phyloP scores from a whole-genome alignment of 2,329 filamentous ascomycete genomes.

The Boeremia exigua region DNA sequence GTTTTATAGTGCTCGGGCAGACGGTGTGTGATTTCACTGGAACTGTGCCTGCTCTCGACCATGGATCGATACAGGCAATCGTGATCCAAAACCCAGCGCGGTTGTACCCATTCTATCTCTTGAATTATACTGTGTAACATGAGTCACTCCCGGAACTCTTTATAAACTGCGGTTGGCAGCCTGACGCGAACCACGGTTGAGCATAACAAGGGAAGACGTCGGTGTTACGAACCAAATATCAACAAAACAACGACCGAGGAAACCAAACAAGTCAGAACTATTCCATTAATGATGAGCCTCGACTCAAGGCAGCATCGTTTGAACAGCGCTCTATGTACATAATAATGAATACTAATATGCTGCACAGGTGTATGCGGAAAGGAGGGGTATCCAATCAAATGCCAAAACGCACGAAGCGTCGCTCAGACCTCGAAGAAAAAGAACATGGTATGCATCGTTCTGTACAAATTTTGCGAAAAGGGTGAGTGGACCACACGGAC shows the following conservation, averaged over 20 bases:
- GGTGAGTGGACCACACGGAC: too few relatives aligned
- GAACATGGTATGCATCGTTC: neutral
- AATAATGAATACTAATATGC: neutral
- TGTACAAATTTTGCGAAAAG: too few relatives aligned
- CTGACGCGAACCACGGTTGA: neutral
- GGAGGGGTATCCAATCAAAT: slow-evolving; percentile 14
- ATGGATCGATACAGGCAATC: neutral
- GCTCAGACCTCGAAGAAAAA: slow-evolving; percentile 8
- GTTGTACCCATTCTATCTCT: neutral
- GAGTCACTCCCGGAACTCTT: neutral
- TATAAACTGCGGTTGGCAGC: neutral
- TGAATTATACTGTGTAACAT: neutral
- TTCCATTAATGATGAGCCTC: too few relatives aligned
- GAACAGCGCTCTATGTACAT: neutral
- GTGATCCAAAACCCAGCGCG: neutral
- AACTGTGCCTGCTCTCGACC: neutral
- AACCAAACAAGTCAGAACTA: too few relatives aligned
- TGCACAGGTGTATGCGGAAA: slow-evolving; percentile 4
- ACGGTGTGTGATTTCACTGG: too few relatives aligned
- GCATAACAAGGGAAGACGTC: neutral
- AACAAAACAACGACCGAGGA: neutral
- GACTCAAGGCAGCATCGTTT: neutral
- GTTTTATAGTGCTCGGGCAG: neutral
- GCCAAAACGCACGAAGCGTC: slow-evolving; percentile 11
- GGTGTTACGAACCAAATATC: neutral